phyloP scores from a whole-genome alignment of 805 yeast genomes.

The Danielozyma ontarioensis region DNA sequence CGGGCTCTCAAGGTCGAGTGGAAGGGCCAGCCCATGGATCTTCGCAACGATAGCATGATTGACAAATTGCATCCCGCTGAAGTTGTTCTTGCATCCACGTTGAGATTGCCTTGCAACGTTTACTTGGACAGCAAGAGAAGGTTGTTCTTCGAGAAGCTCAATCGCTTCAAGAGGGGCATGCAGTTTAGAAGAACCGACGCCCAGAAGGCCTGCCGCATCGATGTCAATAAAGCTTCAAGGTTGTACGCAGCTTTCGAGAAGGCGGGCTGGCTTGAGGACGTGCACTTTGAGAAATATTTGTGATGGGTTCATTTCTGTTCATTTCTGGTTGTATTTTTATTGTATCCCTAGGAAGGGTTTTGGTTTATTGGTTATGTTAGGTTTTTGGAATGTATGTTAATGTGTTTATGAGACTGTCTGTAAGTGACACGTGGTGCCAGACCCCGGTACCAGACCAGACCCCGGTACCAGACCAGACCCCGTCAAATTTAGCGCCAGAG shows the following conservation, averaged over 20 bases:
- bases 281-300: constrained; percentile 41
- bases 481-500: no score
- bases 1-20: constrained; percentile 86
- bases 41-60: constrained; percentile 69
- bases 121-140: constrained; percentile 68
- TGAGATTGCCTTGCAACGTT: constrained; percentile 81
- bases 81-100: constrained; percentile 74
- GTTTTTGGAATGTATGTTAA: neutral
- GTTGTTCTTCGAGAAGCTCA: constrained; percentile 83
- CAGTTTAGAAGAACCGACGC: constrained; percentile 97
- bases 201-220: constrained; percentile 95
- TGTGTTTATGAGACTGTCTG: neutral
- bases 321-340: neutral
- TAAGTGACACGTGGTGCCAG: neutral
- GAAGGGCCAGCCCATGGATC: constrained; percentile 98
- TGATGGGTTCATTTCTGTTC: constrained; percentile 1
- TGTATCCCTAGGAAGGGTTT: neutral
- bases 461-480: no score
- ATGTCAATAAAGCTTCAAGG: constrained; percentile 92
- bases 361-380: neutral
- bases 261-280: constrained; percentile 88
- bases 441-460: no score
- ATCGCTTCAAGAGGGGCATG: constrained; percentile 58
- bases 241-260: constrained; percentile 85
- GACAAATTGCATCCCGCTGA: constrained; percentile 88